These are phyloP conservation scores for Penicillium subrubescens DNA, from an alignment of 495 filamentous ascomycete species.

Conservation along the genomic window DNA sequence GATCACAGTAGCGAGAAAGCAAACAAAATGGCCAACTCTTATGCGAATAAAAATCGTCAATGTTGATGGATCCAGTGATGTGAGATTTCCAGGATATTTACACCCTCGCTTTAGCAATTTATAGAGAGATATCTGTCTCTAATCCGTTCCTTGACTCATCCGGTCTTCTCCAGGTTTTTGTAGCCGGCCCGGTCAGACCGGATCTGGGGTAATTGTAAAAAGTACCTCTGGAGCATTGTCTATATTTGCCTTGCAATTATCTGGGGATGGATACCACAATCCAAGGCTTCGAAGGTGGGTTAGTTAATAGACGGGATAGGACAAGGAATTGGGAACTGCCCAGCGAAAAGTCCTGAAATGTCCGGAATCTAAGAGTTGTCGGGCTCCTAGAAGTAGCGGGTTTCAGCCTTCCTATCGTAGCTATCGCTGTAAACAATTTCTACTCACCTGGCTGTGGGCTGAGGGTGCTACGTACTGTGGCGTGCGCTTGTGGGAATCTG, in stretches of 20 bases:
- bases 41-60: not conserved
- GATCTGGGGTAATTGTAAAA: not conserved
- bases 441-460: not conserved
- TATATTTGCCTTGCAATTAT: not conserved
- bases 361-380: not conserved
- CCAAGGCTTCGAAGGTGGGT: not conserved
- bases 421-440: not conserved
- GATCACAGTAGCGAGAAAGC: not conserved
- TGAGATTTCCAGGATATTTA: not conserved
- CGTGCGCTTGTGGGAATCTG: not conserved
- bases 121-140: not conserved
- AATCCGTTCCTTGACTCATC: not conserved
- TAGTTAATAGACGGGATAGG: not conserved
- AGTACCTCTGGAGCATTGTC: no score
- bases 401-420: not conserved
- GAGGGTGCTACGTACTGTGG: not conserved
- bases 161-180: not conserved
- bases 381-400: not conserved
- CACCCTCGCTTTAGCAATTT: not conserved
- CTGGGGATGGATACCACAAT: not conserved
- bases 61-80: not conserved
- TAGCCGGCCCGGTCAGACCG: slow-evolving; percentile 5
- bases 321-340: not conserved
- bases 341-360: not conserved
- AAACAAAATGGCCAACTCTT: not conserved